A percentile compares a stretch with the other conserved stretches of the same genome.
These are phyloP conservation scores for Solanum ossicruentum DNA, from an alignment of 257 asterid genomes.

Conservation along the genomic window DNA sequence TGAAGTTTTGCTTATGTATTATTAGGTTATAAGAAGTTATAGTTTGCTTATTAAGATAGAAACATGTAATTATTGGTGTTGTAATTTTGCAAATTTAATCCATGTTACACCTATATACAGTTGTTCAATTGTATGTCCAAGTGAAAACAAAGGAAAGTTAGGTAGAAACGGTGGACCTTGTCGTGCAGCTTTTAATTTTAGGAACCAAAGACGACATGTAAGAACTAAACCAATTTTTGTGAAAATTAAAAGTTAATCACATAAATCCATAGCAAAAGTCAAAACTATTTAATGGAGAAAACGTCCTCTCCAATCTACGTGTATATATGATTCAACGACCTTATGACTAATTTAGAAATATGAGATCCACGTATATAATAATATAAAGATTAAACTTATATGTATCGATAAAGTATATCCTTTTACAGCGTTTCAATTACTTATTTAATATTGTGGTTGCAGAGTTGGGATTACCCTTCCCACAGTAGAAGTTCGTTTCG, in stretches of 20 bases:
- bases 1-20: background rate
- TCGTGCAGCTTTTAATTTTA: background rate
- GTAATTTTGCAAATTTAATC: background rate
- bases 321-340: background rate
- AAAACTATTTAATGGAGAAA: background rate
- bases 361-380: background rate
- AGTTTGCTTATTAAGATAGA: background rate
- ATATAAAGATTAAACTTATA: background rate
- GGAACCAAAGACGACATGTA: background rate
- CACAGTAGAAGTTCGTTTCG: constrained; percentile 45
- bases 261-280: background rate
- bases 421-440: background rate
- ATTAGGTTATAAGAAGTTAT: background rate
- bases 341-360: background rate
- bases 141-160: background rate
- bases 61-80: background rate
- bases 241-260: background rate
- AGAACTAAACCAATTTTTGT: background rate
- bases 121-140: background rate
- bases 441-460: background rate
- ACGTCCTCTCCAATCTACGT: background rate
- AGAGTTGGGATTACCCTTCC: constrained; percentile 51
- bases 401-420: background rate
- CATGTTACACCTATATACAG: background rate
- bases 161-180: background rate